Percentiles rank a stretch among this genome's conserved stretches.
These are phyloP conservation scores for Plasmodium cynomolgi DNA, from an alignment of 169 alveolate species.

Conservation along the genomic window DNA sequence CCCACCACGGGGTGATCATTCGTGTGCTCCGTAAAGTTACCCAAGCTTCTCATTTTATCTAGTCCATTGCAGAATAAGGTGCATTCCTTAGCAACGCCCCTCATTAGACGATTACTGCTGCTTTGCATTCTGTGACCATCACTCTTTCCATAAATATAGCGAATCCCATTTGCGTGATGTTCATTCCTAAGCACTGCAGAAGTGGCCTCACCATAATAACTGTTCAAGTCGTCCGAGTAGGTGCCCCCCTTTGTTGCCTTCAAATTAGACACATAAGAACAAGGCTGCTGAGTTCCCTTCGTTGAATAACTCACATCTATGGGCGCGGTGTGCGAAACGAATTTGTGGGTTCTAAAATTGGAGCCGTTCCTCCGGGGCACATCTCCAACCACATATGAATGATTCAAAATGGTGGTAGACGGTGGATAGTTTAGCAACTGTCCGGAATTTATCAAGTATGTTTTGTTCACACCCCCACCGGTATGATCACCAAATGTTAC, in stretches of 20 bases:
- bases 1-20: neutral
- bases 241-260: neutral
- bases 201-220: neutral
- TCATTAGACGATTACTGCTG: neutral
- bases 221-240: neutral
- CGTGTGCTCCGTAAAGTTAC: neutral
- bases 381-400: neutral
- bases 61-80: constrained; percentile 14
- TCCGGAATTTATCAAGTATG: neutral
- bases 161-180: neutral
- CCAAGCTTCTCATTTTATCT: neutral
- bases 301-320: neutral
- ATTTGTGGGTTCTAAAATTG: neutral
- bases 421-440: neutral
- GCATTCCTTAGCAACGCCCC: neutral
- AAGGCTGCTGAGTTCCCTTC: neutral
- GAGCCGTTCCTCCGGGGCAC: neutral
- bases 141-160: neutral
- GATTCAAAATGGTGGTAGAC: neutral
- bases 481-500: constrained; percentile 3
- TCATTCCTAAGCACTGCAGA: neutral
- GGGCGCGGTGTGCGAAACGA: neutral
- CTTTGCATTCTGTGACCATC: neutral
- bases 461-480: neutral
- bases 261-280: neutral